Conservation (phyloP, 2,329 filamentous ascomycete genomes). For the Alternaria atra region DNA sequence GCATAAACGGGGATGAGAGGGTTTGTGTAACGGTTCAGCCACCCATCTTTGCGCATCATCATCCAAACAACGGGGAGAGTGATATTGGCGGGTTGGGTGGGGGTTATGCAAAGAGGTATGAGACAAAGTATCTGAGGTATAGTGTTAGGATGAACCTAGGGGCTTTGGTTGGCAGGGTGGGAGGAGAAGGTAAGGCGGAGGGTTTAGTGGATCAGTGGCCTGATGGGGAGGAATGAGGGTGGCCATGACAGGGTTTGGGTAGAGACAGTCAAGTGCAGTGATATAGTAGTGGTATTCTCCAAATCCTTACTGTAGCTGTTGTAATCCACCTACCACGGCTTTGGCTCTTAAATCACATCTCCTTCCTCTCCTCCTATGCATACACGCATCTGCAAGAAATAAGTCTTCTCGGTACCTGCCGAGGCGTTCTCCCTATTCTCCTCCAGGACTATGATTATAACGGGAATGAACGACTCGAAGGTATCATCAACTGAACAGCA, state of each 20-base stretch:
- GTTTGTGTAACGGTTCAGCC: slow-evolving; percentile 40
- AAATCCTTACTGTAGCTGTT: background rate
- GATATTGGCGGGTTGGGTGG: slow-evolving; percentile 44
- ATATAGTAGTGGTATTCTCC: background rate
- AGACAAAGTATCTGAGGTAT: slow-evolving; percentile 44
- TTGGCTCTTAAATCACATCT: background rate
- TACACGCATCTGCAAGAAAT: background rate
- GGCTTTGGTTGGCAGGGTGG: slow-evolving; percentile 30
- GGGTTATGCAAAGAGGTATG: slow-evolving; percentile 41
- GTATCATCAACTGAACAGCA: slow-evolving; percentile 13
- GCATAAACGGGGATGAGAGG: slow-evolving; percentile 23
- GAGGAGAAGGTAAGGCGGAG: slow-evolving; percentile 23
- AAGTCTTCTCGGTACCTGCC: slow-evolving; percentile 2
- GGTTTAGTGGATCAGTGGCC: slow-evolving; percentile 42
- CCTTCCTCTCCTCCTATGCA: background rate
- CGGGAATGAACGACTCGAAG: slow-evolving; percentile 12
- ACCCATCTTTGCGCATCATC: slow-evolving; percentile 44
- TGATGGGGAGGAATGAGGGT: slow-evolving; percentile 18
- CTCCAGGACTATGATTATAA: slow-evolving; percentile 8
- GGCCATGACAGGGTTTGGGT: background rate
- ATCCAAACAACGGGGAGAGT: slow-evolving; percentile 41
- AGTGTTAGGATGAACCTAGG: slow-evolving; percentile 47
- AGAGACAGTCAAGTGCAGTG: background rate
- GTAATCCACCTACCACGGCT: background rate
- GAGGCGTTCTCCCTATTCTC: slow-evolving; percentile 1